Evolutionary conservation across 1,284 basidiomycete species (phyloP).

Genomic region (Ceratobasidium papillatum): DNA sequence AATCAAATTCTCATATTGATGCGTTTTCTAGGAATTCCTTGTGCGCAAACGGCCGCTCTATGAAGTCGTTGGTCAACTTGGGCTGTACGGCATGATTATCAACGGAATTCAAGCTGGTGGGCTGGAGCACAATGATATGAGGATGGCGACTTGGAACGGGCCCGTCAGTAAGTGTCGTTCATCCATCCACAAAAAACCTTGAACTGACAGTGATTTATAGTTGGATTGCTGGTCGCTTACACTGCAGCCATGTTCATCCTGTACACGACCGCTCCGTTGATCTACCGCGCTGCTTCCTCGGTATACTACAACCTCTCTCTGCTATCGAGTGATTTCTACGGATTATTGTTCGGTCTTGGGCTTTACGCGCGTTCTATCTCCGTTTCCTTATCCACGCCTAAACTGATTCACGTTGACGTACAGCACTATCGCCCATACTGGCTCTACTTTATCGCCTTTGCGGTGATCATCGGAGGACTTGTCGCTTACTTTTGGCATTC

Average conservation of each 20-base stretch:
- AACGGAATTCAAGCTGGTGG: constrained; percentile 76
- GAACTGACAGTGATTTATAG: constrained; percentile 52
- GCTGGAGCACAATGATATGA: constrained; percentile 75
- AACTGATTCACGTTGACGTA: constrained; percentile 32
- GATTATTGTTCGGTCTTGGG: constrained; percentile 79
- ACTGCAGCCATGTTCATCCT: constrained; percentile 79
- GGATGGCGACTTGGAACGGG: constrained; percentile 72
- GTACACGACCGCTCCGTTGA: constrained; percentile 83
- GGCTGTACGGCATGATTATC: constrained; percentile 82
- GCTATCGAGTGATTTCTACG: constrained; percentile 85
- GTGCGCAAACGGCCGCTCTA: constrained; percentile 82
- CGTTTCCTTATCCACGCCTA: constrained; percentile 25
- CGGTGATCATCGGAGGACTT: constrained; percentile 72
- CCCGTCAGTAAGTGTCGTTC: constrained; percentile 61
- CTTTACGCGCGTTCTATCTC: constrained; percentile 61
- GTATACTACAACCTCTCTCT: constrained; percentile 84
- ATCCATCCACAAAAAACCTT: background rate
- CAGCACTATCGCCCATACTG: constrained; percentile 82
- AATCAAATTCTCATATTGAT: background rate
- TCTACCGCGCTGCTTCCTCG: constrained; percentile 84
- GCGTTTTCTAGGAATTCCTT: constrained; percentile 53
- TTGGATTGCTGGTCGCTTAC: constrained; percentile 77
- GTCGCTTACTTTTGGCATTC: constrained; percentile 84
- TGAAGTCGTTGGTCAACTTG: constrained; percentile 83
- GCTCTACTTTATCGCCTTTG: constrained; percentile 83